Evolutionary conservation across 768 basidiomycete species (phyloP), one percentile per base, ranked within the genome.

Genomic region (Cystobasidium ongulense): DNA sequence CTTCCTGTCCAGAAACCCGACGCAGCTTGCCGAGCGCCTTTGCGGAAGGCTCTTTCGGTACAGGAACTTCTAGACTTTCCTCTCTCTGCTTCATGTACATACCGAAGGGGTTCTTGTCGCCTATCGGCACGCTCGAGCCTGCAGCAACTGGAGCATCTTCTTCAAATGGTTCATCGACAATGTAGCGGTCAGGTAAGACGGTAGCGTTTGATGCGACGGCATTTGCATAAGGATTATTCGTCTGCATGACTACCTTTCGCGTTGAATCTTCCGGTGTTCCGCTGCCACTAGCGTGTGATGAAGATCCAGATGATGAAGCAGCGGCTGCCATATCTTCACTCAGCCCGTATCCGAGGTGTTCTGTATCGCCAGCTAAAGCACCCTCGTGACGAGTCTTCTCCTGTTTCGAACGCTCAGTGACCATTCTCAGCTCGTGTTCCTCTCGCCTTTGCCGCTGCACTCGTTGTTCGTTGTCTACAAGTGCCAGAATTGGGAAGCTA

Each of bases 11-110:
- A n/a, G 68, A 71, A 4, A 71, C 25, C 23, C 54, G 53, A 11
- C 68, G 68, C 2, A 71, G 29, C 53, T 71, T 71, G 27, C 68
- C 68, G 18, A 71, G 54, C n/a, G 68, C 68, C 29, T 71, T 71
- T 25, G 29, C 68, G n/a, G 68, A 71, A 3, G 68, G 68, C 53
- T 59, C 33, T 53, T 21, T 29, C 1, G 53, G 53, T 17, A 36
- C 53, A 38, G 29, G 35, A 5, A 13, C n/a, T 4, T 71, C 68
- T 10, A 27, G 7, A 36, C 68, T 71, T 13, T 23, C 35, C 54
- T 71, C 29, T 29, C 68, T 59, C 57, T 29, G 57, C 29, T 59
- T 59, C 57, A 59, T 59, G 33, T 29, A 59, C 25, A 29, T 27
- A 5, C 57, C 57, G 33, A 59, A 59, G 25, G 57, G 57, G 21